These are phyloP conservation scores for Cyanodermella asteris DNA, from an alignment of 2,329 filamentous ascomycete genomes.

Conservation along the genomic window DNA sequence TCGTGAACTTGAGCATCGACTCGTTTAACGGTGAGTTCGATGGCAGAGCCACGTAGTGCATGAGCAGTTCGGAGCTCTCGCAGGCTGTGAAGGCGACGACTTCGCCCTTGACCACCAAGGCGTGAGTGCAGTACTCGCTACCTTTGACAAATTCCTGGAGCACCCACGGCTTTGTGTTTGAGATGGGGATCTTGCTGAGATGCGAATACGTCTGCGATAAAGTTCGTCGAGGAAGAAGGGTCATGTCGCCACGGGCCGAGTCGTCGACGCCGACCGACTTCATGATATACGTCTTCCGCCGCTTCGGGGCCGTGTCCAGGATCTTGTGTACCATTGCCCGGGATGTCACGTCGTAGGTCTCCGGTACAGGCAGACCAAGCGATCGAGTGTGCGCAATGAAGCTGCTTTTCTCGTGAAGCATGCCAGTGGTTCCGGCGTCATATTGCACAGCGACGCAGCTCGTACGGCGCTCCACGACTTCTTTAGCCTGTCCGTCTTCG, in stretches of 20 bases:
- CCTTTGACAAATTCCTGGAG: constrained; percentile 47
- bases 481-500: constrained; percentile 44
- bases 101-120: constrained; percentile 41
- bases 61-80: constrained; percentile 36
- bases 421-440: constrained; percentile 30
- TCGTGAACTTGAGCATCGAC: constrained; percentile 44
- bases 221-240: constrained; percentile 36
- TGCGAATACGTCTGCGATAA: constrained; percentile 31
- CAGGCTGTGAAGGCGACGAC: constrained; percentile 48
- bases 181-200: constrained; percentile 33
- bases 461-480: constrained; percentile 35
- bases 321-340: constrained; percentile 30
- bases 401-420: constrained; percentile 40
- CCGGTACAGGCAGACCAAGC: constrained; percentile 32
- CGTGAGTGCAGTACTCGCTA: constrained; percentile 49
- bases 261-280: constrained; percentile 45
- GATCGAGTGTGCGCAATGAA: constrained; percentile 38
- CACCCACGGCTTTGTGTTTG: constrained; percentile 36
- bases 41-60: constrained; percentile 43
- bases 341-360: constrained; percentile 31
- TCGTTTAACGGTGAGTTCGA: constrained; percentile 29
- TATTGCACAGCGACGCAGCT: constrained; percentile 43
- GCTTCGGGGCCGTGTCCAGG: constrained; percentile 18
- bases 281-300: constrained; percentile 36
- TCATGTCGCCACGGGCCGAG: constrained; percentile 36